phyloP scores from a whole-genome alignment of 257 asterid species.

The Nicotiana otophora region DNA sequence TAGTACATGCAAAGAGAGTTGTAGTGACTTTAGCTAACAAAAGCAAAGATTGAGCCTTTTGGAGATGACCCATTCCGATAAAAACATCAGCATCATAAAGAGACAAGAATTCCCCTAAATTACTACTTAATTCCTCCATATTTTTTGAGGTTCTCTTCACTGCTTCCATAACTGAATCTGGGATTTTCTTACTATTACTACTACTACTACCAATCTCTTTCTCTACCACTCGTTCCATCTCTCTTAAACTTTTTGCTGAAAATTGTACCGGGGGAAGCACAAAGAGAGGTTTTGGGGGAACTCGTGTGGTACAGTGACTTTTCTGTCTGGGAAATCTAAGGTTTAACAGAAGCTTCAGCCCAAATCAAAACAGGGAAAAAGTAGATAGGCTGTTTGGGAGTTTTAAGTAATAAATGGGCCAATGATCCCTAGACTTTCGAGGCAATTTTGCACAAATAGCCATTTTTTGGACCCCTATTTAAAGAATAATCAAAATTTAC shows the following conservation, averaged over 20 bases:
- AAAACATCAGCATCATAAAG: constrained; percentile 61
- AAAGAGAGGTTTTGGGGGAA: neutral
- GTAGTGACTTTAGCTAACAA: constrained; percentile 72
- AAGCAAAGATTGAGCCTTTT: constrained; percentile 68
- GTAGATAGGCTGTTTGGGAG: too few species aligned
- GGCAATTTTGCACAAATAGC: too few species aligned
- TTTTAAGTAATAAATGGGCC: too few species aligned
- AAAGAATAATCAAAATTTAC: too few species aligned
- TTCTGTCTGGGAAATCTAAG: neutral
- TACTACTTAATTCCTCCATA: constrained; percentile 58
- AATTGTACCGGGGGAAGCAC: neutral
- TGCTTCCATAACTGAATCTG: constrained; percentile 70
- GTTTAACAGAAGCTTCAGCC: neutral
- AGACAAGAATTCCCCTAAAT: constrained; percentile 57
- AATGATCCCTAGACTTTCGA: too few species aligned
- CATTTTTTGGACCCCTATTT: too few species aligned
- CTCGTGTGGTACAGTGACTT: neutral
- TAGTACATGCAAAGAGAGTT: constrained; percentile 64
- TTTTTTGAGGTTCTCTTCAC: constrained; percentile 61
- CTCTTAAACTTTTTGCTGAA: neutral
- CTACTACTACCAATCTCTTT: constrained; percentile 16
- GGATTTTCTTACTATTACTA: constrained; percentile 35
- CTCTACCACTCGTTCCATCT: neutral
- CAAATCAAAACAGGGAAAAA: too few species aligned
- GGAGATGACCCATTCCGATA: constrained; percentile 64